Conservation (phyloP, 352 stramenopile genomes). For the Phytophthora quininea region DNA sequence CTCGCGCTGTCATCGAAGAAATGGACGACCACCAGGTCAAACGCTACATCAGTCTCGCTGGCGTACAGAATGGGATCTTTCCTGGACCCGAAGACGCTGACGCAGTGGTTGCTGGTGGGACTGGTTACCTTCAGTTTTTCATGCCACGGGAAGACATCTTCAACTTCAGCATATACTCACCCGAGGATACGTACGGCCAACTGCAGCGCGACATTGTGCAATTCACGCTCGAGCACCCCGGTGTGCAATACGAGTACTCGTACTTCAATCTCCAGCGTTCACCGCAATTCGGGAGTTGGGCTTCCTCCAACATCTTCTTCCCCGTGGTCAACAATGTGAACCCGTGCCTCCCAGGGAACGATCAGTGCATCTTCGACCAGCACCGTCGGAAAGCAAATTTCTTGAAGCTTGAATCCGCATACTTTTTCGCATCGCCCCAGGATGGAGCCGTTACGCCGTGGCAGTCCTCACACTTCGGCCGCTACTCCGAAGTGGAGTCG, state of each 20-base stretch:
- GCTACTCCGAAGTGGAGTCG: not conserved
- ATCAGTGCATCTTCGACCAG: not conserved
- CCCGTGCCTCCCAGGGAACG: not conserved
- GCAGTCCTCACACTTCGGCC: slow-evolving; percentile 7
- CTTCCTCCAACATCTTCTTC: not conserved
- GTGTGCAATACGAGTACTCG: slow-evolving; percentile 24
- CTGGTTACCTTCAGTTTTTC: too few relatives aligned
- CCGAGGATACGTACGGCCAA: slow-evolving; percentile 18
- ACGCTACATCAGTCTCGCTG: too few relatives aligned
- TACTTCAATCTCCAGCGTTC: slow-evolving; percentile 22
- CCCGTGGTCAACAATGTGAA: not conserved
- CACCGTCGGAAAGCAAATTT: not conserved
- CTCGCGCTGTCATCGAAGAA: too few relatives aligned
- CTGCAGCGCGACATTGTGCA: slow-evolving; percentile 32
- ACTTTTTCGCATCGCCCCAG: slow-evolving; percentile 4
- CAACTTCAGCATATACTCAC: slow-evolving; percentile 19
- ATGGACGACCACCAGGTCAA: too few relatives aligned
- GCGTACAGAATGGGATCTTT: too few relatives aligned
- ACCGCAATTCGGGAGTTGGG: not conserved
- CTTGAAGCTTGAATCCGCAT: not conserved
- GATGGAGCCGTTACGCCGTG: slow-evolving; percentile 8
- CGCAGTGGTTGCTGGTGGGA: too few relatives aligned
- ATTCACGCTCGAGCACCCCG: slow-evolving; percentile 12
- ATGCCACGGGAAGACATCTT: too few relatives aligned
- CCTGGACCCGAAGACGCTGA: too few relatives aligned